Base-by-base conservation (phyloP, 768 basidiomycete species). In the Dendrothele bispora region DNA sequence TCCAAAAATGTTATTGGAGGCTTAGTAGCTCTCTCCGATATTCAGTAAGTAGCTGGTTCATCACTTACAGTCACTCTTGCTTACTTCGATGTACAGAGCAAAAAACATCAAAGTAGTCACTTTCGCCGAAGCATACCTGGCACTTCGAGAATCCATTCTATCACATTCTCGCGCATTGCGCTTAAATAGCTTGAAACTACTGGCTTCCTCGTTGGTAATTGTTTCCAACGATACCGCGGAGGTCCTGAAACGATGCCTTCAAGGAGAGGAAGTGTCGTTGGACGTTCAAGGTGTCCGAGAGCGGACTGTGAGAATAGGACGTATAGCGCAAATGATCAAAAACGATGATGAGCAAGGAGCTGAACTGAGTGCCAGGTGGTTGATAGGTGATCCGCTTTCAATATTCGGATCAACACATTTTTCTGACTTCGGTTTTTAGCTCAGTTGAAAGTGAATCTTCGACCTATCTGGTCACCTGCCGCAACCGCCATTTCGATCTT, bases 371-470 rank as follows among this genome's bases (percentile, higher is more conserved):
- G 69, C 76, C 5, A 65, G 84, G 34, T 94, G 91, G 88, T 62
- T 93, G 18, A 77, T 86, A 24, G 84, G 88, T 89, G 41, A 48
- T 76, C 68, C 4, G 42, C 4, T 27, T 7, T 8, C 37, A 26
- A 35, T 49, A 17, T 8, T 8, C 28, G 17, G 27, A 32, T n/a
- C n/a, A n/a, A n/a, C n/a, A n/a, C n/a, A 20, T 41, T 51, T 12
- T 6, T 14, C 8, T 3, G 43, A 27, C 21, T 48, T 54, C 39
- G 42, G 40, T 2, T 21, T 11, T 17, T 46, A 87, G 91, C 88
- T 5, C 95, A 97, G 62, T 73, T 98, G 43, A 98, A 98, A 69
- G 88, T 98, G 51, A 95, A 94, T 61, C 69, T 98, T 37, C 80
- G 91, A 24, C 97, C 97, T 0, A 61, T 97, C 14, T 99, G 95